Base-by-base conservation (phyloP, 106 monocot species). In the Dioscorea zingiberensis region DNA sequence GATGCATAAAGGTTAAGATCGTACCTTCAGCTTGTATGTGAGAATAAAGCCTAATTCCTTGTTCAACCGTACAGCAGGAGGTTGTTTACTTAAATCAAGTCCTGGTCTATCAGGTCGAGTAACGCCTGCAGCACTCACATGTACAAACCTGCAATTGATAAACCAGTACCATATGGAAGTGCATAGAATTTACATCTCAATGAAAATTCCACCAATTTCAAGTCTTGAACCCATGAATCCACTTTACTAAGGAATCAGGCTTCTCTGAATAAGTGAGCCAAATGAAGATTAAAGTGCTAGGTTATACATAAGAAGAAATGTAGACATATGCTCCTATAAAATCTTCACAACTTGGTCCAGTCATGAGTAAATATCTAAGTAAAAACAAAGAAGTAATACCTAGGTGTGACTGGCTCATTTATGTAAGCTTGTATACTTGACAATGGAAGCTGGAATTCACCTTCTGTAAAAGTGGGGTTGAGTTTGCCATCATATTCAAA, bases 401-500 rank as follows among this genome's bases (percentile, higher is more conserved):
- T 91, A 53, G 97, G 89, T 82, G 86, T 89, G 59, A 93, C 67
- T 49, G 97, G 88, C 60, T 98, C 86, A 10, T 78, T 81, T 18
- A 98, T 75, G 60, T 98, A 98, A 48, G 97, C 81, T 60, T 77
- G 73, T 71, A 98, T 92, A 27, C 71, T 72, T 54, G 97, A 98
- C 19, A 98, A 80, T 53, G 97, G 81, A 64, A 98, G 92, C 72
- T 86, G 75, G 70, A 93, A 98, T 82, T 76, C 54, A 27, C 92
- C 92, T 84, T 92, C 97, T 2, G 66, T 68, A 78, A 98, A 98
- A 64, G 81, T 86, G 48, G 89, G 97, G 61, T 98, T 98, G 46
- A 98, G 84, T 68, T 82, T 92, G 18, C 97, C 97, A 72, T 98
- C 97, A 65, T 86, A 93, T 71, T 98, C 97, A 71, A 92, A 98